Conservation (phyloP, 192 early-diverging fungal genomes). For the Coemansia sp. region DNA sequence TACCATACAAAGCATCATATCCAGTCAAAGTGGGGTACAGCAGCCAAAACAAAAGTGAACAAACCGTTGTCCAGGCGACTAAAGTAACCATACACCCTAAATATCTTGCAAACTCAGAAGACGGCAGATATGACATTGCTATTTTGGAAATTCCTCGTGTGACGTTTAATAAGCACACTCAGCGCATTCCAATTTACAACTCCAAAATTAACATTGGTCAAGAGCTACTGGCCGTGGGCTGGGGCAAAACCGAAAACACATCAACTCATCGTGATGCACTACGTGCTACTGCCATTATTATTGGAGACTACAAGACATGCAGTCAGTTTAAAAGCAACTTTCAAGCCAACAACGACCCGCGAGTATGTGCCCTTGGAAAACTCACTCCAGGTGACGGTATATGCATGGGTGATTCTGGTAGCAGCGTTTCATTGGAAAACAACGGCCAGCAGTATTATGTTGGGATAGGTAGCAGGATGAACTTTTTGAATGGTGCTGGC, state of each 20-base stretch:
- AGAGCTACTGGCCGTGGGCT: slow-evolving; percentile 17
- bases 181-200: slow-evolving; percentile 11
- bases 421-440: not conserved
- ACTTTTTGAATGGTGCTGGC: not conserved
- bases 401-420: slow-evolving; percentile 21
- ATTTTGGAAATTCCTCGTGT: slow-evolving; percentile 8
- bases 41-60: slow-evolving; percentile 7
- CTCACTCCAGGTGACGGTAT: not conserved
- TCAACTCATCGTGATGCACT: not conserved
- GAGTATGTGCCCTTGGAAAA: slow-evolving; percentile 14
- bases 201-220: slow-evolving; percentile 5
- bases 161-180: not conserved
- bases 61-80: not conserved
- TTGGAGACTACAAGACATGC: slow-evolving; percentile 12
- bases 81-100: slow-evolving; percentile 10
- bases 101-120: not conserved
- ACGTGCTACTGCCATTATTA: not conserved
- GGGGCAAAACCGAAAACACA: slow-evolving; percentile 3
- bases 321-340: slow-evolving; percentile 4
- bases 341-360: slow-evolving; percentile 2
- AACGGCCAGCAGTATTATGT: slow-evolving; percentile 9
- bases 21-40: slow-evolving; percentile 11
- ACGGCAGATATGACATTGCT: slow-evolving; percentile 17
- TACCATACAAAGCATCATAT: slow-evolving; percentile 1
- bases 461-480: slow-evolving; percentile 14